Conservation (phyloP, 2,329 filamentous ascomycete genomes). For the Neofusicoccum parvum region DNA sequence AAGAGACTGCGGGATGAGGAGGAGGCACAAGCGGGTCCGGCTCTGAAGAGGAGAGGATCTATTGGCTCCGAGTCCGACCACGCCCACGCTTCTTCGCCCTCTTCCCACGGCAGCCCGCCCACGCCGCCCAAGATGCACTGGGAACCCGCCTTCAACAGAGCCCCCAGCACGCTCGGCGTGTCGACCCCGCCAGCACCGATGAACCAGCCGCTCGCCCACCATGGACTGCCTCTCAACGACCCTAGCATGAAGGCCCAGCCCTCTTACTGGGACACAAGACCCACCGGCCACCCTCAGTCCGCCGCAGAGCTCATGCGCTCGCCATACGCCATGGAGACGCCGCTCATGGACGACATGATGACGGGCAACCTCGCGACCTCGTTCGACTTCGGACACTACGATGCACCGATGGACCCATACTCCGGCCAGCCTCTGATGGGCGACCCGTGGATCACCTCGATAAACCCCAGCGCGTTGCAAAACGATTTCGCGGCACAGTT, state of each 20-base stretch:
- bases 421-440: not conserved
- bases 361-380: not conserved
- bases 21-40: slow-evolving; percentile 51
- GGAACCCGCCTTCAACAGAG: slow-evolving; percentile 7
- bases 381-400: slow-evolving; percentile 10
- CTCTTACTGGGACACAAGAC: slow-evolving; percentile 8
- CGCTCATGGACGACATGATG: slow-evolving; percentile 3
- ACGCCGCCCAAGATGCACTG: slow-evolving; percentile 10
- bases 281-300: not conserved
- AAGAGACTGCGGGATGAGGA: slow-evolving; percentile 57
- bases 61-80: slow-evolving; percentile 61
- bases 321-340: slow-evolving; percentile 5
- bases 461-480: slow-evolving; percentile 20
- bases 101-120: slow-evolving; percentile 41
- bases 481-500: slow-evolving; percentile 17
- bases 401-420: slow-evolving; percentile 19
- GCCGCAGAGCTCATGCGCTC: slow-evolving; percentile 14
- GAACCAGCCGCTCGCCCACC: slow-evolving; percentile 9
- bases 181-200: not conserved
- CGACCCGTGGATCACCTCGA: slow-evolving; percentile 14
- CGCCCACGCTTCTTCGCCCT: slow-evolving; percentile 45
- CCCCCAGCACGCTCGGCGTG: slow-evolving; percentile 2
- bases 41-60: slow-evolving; percentile 38
- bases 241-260: slow-evolving; percentile 11
- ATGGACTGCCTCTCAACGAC: slow-evolving; percentile 10